phyloP scores from a whole-genome alignment of 208 protist genomes.

The Trypanosoma cruzi region DNA sequence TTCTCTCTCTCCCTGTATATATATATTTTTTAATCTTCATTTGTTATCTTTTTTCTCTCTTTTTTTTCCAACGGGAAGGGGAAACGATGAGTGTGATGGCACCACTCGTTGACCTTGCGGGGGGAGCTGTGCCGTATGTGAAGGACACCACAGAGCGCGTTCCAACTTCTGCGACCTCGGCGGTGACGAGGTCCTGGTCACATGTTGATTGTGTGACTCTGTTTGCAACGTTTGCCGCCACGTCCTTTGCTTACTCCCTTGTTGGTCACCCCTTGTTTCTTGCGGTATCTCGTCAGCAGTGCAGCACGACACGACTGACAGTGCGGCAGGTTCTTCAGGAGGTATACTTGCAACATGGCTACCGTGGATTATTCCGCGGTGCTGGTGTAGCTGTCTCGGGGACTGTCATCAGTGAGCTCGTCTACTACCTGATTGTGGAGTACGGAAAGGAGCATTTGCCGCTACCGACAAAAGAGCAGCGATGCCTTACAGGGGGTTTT shows the following conservation, averaged over 20 bases:
- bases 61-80: not conserved
- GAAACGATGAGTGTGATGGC: not conserved
- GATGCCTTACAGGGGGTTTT: slow-evolving; percentile 72
- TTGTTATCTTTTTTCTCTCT: slow-evolving; percentile 16
- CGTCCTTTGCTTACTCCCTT: slow-evolving; percentile 69
- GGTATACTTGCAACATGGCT: slow-evolving; percentile 44
- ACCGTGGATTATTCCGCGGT: slow-evolving; percentile 68
- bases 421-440: slow-evolving; percentile 79
- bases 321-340: slow-evolving; percentile 47
- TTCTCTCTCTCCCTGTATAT: not conserved
- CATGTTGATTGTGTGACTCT: slow-evolving; percentile 68
- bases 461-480: slow-evolving; percentile 56
- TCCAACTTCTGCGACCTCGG: slow-evolving; percentile 44
- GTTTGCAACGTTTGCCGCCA: slow-evolving; percentile 64
- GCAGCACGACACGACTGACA: slow-evolving; percentile 40
- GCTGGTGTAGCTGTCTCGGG: slow-evolving; percentile 60
- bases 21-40: not conserved
- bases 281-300: slow-evolving; percentile 80
- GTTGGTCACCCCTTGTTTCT: slow-evolving; percentile 75
- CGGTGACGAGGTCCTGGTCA: slow-evolving; percentile 80
- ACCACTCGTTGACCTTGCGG: slow-evolving; percentile 7
- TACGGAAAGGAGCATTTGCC: slow-evolving; percentile 78
- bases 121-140: not conserved
- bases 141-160: slow-evolving; percentile 15
- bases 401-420: slow-evolving; percentile 74